Percentiles rank a stretch among this genome's conserved stretches.
Conservation (phyloP, 139 green algal species). For the Haematococcus lacustris region DNA sequence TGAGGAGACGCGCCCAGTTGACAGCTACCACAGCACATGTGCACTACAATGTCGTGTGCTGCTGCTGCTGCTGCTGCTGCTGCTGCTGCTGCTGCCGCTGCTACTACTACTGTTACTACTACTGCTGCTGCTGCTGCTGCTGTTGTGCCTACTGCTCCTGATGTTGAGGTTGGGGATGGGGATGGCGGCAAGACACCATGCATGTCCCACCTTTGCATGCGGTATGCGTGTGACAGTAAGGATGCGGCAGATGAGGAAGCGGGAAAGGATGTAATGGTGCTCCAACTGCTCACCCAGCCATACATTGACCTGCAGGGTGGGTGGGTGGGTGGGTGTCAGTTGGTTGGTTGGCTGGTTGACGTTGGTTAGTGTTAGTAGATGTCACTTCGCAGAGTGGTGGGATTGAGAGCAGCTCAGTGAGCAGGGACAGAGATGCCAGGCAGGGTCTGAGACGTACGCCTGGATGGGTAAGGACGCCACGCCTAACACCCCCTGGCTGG, state of each 20-base stretch:
- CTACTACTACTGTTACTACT: neutral
- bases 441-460: neutral
- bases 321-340: neutral
- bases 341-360: neutral
- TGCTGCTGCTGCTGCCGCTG: neutral
- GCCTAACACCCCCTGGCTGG: neutral
- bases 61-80: neutral
- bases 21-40: neutral
- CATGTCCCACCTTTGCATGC: constrained; percentile 68
- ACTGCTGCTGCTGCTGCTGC: neutral
- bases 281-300: constrained; percentile 59
- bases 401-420: neutral
- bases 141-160: neutral
- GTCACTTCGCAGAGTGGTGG: neutral
- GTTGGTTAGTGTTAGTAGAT: neutral
- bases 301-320: constrained; percentile 59
- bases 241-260: constrained; percentile 84
- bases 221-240: constrained; percentile 84
- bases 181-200: neutral
- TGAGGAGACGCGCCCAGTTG: too few relatives aligned
- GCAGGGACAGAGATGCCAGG: neutral
- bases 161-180: neutral
- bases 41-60: neutral
- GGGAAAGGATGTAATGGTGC: constrained; percentile 91
- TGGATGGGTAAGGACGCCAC: neutral